Evolutionary conservation across 305 asterid species (phyloP), one percentile per base, ranked within the genome.

Genomic region (Withania somnifera): DNA sequence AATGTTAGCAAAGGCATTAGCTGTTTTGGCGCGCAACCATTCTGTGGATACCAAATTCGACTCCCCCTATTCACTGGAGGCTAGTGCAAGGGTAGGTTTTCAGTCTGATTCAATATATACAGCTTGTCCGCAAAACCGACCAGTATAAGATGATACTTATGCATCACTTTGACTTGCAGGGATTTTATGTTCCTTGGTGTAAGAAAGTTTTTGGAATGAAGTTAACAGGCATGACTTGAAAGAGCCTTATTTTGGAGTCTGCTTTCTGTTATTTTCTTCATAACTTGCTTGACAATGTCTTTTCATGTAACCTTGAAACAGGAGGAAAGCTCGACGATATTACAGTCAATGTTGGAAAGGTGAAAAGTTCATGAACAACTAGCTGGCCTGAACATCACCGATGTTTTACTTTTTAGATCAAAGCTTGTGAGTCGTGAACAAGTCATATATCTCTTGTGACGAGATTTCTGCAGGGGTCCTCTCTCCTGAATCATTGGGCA

Each of bases 291-390:
- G 61, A 79, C 78, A 50, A 36, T 6, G 10, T 50, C 19, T 64
- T 67, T 15, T 63, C 36, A 11, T 36, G 61, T 79, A 81, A 56
- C 71, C 34, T 58, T 54, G 56, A 38, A n/a, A 75, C 84, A 93
- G 98, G 98, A 67, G 97, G 97, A 77, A 94, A 92, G 88, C 94
- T 90, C 38, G 97, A 94, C 78, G 98, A 94, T 78, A 86, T 94
- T 56, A 92, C 97, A 63, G 97, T 94, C 24, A 87, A 92, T 15
- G 91, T 94, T 85, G 97, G 89, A 26, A 88, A 78, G 57, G 98
- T 93, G 73, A 88, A 86, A 84, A 84, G 6, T 7, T 36, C 40
- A 7, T 36, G 40, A 36, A 1, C 40, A 36, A 36, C 7, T 36
- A n/a, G n/a, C 6, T 36, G 40, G 40, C 40, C 40, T 36, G 40